Base-by-base conservation (phyloP, 371 early-diverging fungal species). In the Lichtheimia ornata region DNA sequence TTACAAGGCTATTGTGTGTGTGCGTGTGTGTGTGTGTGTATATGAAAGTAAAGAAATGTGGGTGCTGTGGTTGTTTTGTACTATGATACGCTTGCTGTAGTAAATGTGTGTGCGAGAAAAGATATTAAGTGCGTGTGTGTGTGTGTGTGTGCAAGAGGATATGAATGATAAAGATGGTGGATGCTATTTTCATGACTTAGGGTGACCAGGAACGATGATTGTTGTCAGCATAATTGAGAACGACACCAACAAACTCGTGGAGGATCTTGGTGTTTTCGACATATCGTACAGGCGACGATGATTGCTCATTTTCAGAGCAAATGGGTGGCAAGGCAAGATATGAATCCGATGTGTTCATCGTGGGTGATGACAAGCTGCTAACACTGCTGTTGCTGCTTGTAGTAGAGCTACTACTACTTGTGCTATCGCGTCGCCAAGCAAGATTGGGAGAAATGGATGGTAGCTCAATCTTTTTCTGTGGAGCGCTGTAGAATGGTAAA, bases 391-490 rank as follows among this genome's bases (percentile, higher is more conserved):
- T 53, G 25, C 15, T 53, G 25, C 53, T 30, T 5, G 35, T 18
- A 24, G 24, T 41, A 12, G 25, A 27, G 47, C 59, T 64, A 50
- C 72, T 77, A 51, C 71, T 69, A 53, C 73, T 74, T 54, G 73
- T 77, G 6, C 69, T 72, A 28, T 73, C 47, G 14, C 47, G 47
- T 18, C 47, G 47, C 47, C 47, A 56, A 54, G 9, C 41, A 18
- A 41, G 42, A 41, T 40, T 41, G 54, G 28, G 41, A 41, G n/a
- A 54, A n/a, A 76, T 69, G 2, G 72, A 75, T 18, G 79, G 79
- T 24, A 79, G 24, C 60, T 79, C 74, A 42, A 79, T 79, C 44
- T 75, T 79, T 64, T 76, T 76, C 25, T 75, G 76, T 22, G 74
- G 64, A n/a, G 58, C 71, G 50, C 73, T 77, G 47, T 74, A 77